Evolutionary conservation across 208 protist genomes (phyloP).

Genomic region (Crithidia bombi): DNA sequence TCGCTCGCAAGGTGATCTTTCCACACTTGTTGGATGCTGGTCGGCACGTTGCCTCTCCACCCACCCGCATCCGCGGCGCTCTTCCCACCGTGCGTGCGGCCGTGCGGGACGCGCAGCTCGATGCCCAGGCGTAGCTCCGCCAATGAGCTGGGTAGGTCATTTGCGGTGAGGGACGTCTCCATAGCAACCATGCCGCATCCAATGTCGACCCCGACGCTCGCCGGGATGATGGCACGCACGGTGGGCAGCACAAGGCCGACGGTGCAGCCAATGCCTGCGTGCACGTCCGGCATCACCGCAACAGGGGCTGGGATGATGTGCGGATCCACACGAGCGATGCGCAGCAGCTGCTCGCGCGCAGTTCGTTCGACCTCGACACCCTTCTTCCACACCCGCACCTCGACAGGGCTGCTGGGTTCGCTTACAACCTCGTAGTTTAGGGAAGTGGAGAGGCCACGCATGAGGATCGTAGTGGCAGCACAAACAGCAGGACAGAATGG

Average conservation of each 20-base stretch:
- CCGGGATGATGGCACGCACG: slow-evolving; percentile 77
- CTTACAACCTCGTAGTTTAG: slow-evolving; percentile 36
- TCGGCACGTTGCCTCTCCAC: slow-evolving; percentile 61
- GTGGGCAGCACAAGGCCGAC: slow-evolving; percentile 90
- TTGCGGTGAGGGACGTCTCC: slow-evolving; percentile 63
- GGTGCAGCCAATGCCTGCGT: slow-evolving; percentile 82
- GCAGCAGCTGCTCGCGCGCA: slow-evolving; percentile 58
- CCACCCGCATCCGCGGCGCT: slow-evolving; percentile 60
- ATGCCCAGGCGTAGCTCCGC: slow-evolving; percentile 71
- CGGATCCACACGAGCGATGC: slow-evolving; percentile 52
- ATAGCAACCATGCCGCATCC: slow-evolving; percentile 92
- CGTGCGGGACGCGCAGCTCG: slow-evolving; percentile 82
- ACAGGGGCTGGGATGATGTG: slow-evolving; percentile 70
- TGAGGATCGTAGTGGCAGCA: not conserved
- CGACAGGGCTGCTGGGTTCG: slow-evolving; percentile 36
- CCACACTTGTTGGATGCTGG: slow-evolving; percentile 58
- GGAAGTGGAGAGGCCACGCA: not conserved
- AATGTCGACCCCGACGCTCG: slow-evolving; percentile 91
- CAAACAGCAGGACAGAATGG: not conserved
- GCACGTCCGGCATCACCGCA: slow-evolving; percentile 91
- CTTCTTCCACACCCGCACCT: slow-evolving; percentile 65
- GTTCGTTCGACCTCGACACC: slow-evolving; percentile 67
- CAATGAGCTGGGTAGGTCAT: slow-evolving; percentile 70
- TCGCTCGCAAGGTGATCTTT: slow-evolving; percentile 55
- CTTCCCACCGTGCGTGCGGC: slow-evolving; percentile 72